Base-by-base conservation (phyloP, 768 basidiomycete genomes). In the Auriscalpium vulgare region DNA sequence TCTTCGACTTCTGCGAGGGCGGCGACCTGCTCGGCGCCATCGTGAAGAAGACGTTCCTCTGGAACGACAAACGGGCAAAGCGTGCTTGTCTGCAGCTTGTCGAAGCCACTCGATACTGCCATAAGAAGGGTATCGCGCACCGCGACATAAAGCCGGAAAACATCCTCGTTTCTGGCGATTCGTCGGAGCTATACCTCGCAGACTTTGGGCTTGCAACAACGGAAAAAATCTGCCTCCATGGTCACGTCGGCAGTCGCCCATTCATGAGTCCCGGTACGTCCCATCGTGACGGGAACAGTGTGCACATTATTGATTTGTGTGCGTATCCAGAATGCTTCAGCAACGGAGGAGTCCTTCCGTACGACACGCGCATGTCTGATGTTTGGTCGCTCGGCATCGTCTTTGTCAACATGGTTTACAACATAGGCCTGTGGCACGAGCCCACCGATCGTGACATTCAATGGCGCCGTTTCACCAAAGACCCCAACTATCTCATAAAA, bases 391-490 rank as follows among this genome's bases (percentile, higher is more conserved):
- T 88, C 23, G 87, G 86, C 19, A 78, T 95, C 59, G 87, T 95
- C 59, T 78, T 95, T 53, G 77, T 87, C 62, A 94, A 91, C 69
- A 80, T 95, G 72, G 82, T 88, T 47, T 84, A 84, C 54, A 84
- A 85, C n/a, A 79, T 86, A 19, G 84, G 84, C 62, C 88, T 88
- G 11, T 94, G 91, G 92, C 78, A 80, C 62, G 88, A 90, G 4
- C 80, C 75, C 61, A 75, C 74, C 57, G 77, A 70, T 34, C 89
- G 92, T 71, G 78, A 81, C 44, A 35, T 14, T 50, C 34, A 23
- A 51, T 48, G 13, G 14, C 40, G 40, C 7, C 14, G 17, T 4
- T 43, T 43, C 40, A 4, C 17, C 7, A 2, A 13, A 3, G 17
- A 43, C 8, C 40, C 40, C 14, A 14, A 43, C 40, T 13, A 43